Evolutionary conservation across 2,329 filamentous ascomycete species (phyloP).

Genomic region (Bertia moriformis): DNA sequence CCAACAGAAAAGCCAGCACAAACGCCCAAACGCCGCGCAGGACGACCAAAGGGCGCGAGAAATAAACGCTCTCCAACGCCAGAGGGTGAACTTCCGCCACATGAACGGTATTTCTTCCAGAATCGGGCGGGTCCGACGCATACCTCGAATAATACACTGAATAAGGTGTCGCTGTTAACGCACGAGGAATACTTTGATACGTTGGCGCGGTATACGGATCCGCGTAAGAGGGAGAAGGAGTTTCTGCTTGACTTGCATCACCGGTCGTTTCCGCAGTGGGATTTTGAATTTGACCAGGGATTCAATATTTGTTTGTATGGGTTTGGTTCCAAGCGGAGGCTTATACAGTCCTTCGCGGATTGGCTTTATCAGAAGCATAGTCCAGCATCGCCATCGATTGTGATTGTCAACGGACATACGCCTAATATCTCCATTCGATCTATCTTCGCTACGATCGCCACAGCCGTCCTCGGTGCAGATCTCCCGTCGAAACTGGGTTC

Average conservation of each 20-base stretch:
- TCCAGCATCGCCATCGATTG: constrained; percentile 20
- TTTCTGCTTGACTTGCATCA: constrained; percentile 40
- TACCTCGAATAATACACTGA: constrained; percentile 48
- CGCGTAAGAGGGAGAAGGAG: constrained; percentile 35
- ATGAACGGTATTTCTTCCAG: constrained; percentile 56
- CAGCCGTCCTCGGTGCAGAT: constrained; percentile 23
- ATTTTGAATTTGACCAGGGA: constrained; percentile 47
- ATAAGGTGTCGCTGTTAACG: constrained; percentile 38
- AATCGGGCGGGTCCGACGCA: constrained; percentile 44
- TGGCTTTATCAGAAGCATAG: constrained; percentile 27
- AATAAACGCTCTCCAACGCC: constrained; percentile 42
- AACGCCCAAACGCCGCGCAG: not conserved
- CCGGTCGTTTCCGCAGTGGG: constrained; percentile 50
- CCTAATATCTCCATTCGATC: constrained; percentile 27
- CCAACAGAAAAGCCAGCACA: constrained; percentile 6
- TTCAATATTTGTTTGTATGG: constrained; percentile 56
- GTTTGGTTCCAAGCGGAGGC: constrained; percentile 47
- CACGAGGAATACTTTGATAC: constrained; percentile 51
- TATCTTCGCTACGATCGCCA: constrained; percentile 33
- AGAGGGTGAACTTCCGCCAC: constrained; percentile 44
- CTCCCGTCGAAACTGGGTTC: constrained; percentile 11
- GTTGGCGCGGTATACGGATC: constrained; percentile 29
- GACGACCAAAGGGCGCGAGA: not conserved
- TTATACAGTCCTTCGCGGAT: constrained; percentile 40
- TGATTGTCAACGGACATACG: constrained; percentile 48